phyloP scores from a whole-genome alignment of 2,329 filamentous ascomycete species.

The Sarocladiaceae sp. region DNA sequence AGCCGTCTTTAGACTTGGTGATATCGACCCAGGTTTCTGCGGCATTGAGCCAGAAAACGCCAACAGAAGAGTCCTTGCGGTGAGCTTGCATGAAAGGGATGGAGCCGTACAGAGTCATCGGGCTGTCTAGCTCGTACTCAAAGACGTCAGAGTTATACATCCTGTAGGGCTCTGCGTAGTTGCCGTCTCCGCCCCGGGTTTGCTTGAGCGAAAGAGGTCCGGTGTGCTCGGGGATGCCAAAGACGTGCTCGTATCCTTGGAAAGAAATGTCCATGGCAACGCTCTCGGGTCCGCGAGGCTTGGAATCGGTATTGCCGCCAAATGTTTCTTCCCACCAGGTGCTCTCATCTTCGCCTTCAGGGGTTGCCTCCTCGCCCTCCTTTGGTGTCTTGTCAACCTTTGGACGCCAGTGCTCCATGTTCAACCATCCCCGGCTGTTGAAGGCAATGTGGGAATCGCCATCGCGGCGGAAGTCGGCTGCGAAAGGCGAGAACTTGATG shows the following conservation, averaged over 20 bases:
- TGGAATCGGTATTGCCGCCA: conserved; percentile 89
- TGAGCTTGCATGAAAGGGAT: conserved; percentile 99
- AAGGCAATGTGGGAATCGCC: conserved; percentile 77
- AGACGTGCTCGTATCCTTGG: conserved; percentile 85
- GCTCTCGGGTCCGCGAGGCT: conserved; percentile 91
- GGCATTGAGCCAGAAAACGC: conserved; percentile 94
- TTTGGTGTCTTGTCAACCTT: conserved; percentile 65
- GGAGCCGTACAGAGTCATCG: conserved; percentile 96
- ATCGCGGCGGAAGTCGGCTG: conserved; percentile 79
- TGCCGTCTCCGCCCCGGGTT: conserved; percentile 80
- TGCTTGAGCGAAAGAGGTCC: conserved; percentile 82
- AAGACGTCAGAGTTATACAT: conserved; percentile 97
- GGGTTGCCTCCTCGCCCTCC: conserved; percentile 42
- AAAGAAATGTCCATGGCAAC: conserved; percentile 88
- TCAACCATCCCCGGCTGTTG: conserved; percentile 84
- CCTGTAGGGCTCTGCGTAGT: conserved; percentile 83
- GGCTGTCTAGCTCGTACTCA: conserved; percentile 93
- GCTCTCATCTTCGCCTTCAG: conserved; percentile 63
- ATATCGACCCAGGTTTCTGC: conserved; percentile 98
- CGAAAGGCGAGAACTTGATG: conserved; percentile 77
- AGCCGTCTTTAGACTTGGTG: conserved; percentile 66
- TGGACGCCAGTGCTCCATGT: conserved; percentile 90
- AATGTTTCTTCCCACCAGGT: conserved; percentile 99
- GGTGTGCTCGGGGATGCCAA: conserved; percentile 88
- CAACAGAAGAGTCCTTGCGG: conserved; percentile 85